These are phyloP conservation scores for Vitis rotundifolia DNA, from an alignment of 164 flowering plant genomes.

Conservation along the genomic window DNA sequence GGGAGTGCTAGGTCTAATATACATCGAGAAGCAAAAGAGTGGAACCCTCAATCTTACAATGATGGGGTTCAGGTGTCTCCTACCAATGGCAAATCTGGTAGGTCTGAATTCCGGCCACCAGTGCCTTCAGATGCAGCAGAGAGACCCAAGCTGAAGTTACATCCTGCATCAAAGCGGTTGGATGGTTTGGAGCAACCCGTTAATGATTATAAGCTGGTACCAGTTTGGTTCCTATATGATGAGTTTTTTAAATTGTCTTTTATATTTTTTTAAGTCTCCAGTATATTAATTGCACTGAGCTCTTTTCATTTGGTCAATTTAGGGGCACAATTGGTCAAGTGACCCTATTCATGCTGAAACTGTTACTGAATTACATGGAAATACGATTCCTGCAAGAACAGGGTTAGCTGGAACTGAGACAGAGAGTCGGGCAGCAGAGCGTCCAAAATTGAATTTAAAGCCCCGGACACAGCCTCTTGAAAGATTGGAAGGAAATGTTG, in stretches of 20 bases:
- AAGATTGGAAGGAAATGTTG: conserved; percentile 38
- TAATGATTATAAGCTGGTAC: conserved; percentile 60
- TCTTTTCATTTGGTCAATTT: conserved; percentile 10
- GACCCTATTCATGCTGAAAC: conserved; percentile 34
- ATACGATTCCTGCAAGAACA: conserved; percentile 33
- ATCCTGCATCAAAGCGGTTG: conserved; percentile 74
- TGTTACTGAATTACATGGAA: conserved; percentile 27
- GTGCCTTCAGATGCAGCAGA: conserved; percentile 47
- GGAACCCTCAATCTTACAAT: conserved; percentile 13
- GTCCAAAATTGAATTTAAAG: conserved; percentile 79
- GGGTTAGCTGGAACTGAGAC: conserved; percentile 44
- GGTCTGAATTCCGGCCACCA: conserved; percentile 26
- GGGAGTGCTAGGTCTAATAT: conserved; percentile 31
- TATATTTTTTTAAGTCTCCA: background rate
- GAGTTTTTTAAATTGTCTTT: background rate
- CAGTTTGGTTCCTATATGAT: background rate
- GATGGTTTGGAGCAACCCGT: conserved; percentile 44
- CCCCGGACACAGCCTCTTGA: conserved; percentile 71
- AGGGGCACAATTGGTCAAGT: conserved; percentile 31
- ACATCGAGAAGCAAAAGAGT: conserved; percentile 33
- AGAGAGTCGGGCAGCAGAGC: conserved; percentile 45
- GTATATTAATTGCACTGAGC: background rate
- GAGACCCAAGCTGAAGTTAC: conserved; percentile 78
- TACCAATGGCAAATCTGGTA: conserved; percentile 33
- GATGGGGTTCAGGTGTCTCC: conserved; percentile 28